phyloP scores from a whole-genome alignment of 163 green algal genomes.

The Prototheca cutis region DNA sequence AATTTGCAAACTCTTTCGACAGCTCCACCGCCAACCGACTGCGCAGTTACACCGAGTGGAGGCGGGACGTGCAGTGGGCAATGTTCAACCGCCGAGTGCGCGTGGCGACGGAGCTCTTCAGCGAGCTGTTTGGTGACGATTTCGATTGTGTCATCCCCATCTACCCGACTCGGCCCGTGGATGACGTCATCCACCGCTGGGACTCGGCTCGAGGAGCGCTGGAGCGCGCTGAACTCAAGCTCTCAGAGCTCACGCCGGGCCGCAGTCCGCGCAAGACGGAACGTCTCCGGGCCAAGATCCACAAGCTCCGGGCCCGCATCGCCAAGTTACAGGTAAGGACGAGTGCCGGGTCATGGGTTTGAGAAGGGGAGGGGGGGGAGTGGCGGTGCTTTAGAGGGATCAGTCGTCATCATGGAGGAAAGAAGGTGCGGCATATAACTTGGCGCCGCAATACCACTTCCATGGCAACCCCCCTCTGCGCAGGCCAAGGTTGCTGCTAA shows the following conservation, averaged over 20 bases:
- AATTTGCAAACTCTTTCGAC: too few relatives aligned
- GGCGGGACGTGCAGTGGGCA: slow-evolving; percentile 23
- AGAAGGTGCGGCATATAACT: too few relatives aligned
- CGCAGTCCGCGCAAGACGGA: not conserved
- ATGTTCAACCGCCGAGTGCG: slow-evolving; percentile 30
- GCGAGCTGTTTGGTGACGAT: slow-evolving; percentile 27
- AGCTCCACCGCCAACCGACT: too few relatives aligned
- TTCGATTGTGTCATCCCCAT: slow-evolving; percentile 31
- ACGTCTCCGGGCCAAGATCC: slow-evolving; percentile 1
- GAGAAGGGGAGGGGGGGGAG: too few relatives aligned
- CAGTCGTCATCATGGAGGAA: too few relatives aligned
- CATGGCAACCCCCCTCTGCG: not conserved
- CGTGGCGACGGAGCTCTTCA: slow-evolving; percentile 19
- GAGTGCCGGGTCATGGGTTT: too few relatives aligned
- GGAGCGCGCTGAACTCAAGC: not conserved
- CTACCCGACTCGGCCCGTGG: slow-evolving; percentile 19
- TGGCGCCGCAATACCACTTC: too few relatives aligned
- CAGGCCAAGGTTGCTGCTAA: slow-evolving; percentile 13
- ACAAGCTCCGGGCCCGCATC: slow-evolving; percentile 7
- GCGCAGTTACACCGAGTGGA: slow-evolving; percentile 17
- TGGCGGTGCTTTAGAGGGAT: too few relatives aligned
- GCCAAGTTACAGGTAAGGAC: not conserved
- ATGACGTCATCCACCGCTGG: not conserved
- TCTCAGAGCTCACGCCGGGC: not conserved
- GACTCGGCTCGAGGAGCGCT: not conserved